A percentile compares a stretch with the other conserved stretches of the same genome.
phyloP scores from a whole-genome alignment of 2,329 filamentous ascomycete species.

The Drechslerella dactyloides region DNA sequence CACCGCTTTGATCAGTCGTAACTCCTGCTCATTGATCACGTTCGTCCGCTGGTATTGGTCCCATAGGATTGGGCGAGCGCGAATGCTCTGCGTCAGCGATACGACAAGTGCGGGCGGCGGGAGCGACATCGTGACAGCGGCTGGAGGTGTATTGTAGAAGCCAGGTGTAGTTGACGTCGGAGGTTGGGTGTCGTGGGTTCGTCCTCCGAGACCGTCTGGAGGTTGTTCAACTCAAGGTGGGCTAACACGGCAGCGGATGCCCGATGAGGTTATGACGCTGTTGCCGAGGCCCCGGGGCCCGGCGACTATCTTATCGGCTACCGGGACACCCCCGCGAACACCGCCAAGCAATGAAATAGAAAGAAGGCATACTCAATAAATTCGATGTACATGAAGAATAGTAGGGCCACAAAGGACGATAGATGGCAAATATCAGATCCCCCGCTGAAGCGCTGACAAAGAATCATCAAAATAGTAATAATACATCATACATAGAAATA shows the following conservation, averaged over 20 bases:
- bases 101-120: slow-evolving; percentile 39
- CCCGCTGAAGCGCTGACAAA: slow-evolving; percentile 39
- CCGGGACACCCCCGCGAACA: not conserved
- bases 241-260: slow-evolving; percentile 11
- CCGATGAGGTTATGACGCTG: not conserved
- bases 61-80: slow-evolving; percentile 94
- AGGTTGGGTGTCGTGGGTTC: not conserved
- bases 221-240: slow-evolving; percentile 1
- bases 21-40: slow-evolving; percentile 90
- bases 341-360: not conserved
- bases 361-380: slow-evolving; percentile 6
- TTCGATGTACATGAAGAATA: too few relatives aligned
- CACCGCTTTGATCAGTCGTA: slow-evolving; percentile 93
- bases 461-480: not conserved
- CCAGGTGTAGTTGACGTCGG: not conserved
- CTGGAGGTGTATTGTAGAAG: not conserved
- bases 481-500: slow-evolving; percentile 1
- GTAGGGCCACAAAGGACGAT: too few relatives aligned
- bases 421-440: not conserved
- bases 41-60: slow-evolving; percentile 92
- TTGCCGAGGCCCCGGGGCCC: not conserved
- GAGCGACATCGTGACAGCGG: slow-evolving; percentile 23
- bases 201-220: slow-evolving; percentile 26
- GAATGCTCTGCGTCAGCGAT: slow-evolving; percentile 70
- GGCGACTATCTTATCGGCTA: slow-evolving; percentile 25